Evolutionary conservation across 495 filamentous ascomycete genomes (phyloP).

Genomic region (Annulohypoxylon nitens): DNA sequence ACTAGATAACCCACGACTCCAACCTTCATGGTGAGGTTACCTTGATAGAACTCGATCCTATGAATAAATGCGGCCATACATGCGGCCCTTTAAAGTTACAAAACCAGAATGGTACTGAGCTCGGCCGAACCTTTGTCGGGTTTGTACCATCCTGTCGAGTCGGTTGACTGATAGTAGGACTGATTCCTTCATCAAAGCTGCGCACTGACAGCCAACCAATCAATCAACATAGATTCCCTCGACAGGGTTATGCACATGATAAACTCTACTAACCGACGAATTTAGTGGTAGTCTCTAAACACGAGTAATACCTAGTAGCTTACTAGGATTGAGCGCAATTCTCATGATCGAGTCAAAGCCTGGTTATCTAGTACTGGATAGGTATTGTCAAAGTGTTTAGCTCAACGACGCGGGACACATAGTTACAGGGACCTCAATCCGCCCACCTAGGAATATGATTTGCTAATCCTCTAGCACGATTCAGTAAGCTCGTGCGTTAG

Average conservation of each 20-base stretch:
- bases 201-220: background rate
- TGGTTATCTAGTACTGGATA: background rate
- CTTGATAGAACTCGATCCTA: conserved; percentile 5
- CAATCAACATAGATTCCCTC: background rate
- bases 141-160: conserved; percentile 3
- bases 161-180: background rate
- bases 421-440: conserved; percentile 1
- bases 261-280: conserved; percentile 10
- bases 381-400: background rate
- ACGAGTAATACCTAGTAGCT: conserved; percentile 27
- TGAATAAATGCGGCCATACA: background rate
- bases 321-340: background rate
- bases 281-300: background rate
- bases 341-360: conserved; percentile 15
- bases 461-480: conserved; percentile 20
- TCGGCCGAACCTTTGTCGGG: conserved; percentile 37
- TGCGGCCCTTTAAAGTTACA: conserved; percentile 9
- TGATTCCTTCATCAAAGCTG: conserved; percentile 10
- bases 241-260: background rate
- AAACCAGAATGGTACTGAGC: background rate
- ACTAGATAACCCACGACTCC: background rate
- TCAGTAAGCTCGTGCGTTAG: conserved; percentile 18
- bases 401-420: background rate
- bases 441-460: background rate
- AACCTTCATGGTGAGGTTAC: background rate